A percentile compares a stretch with the other conserved stretches of the same genome.
These are phyloP conservation scores for Pyricularia pennisetigena DNA, from an alignment of 2,329 filamentous ascomycete genomes.

Conservation along the genomic window DNA sequence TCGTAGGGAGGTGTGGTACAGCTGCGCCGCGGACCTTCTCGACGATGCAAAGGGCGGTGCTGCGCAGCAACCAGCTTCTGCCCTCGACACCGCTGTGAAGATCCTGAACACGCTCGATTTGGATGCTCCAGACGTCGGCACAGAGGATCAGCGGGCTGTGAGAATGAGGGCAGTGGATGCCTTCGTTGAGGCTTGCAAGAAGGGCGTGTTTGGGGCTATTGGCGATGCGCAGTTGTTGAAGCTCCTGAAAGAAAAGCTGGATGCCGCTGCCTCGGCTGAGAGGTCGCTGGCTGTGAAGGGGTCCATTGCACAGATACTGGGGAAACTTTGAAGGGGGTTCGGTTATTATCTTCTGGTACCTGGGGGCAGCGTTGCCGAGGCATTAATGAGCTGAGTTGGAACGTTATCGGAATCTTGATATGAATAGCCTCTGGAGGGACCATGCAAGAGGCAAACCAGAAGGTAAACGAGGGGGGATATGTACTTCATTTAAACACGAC, in stretches of 20 bases:
- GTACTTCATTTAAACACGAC: not conserved
- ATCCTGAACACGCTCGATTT: slow-evolving; percentile 39
- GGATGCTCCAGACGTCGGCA: slow-evolving; percentile 33
- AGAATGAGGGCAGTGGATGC: slow-evolving; percentile 35
- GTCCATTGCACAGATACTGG: slow-evolving; percentile 11
- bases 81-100: slow-evolving; percentile 8
- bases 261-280: slow-evolving; percentile 21
- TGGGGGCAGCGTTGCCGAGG: not conserved
- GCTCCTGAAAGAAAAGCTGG: slow-evolving; percentile 24
- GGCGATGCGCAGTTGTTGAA: not conserved
- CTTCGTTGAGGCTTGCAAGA: slow-evolving; percentile 29
- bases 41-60: slow-evolving; percentile 22
- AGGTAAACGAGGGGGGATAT: not conserved
- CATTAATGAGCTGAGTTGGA: too few species aligned
- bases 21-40: slow-evolving; percentile 36
- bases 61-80: not conserved
- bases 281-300: slow-evolving; percentile 22
- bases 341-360: not conserved
- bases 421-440: too few species aligned
- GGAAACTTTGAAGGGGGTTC: not conserved
- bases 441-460: not conserved
- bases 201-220: slow-evolving; percentile 28
- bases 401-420: not conserved
- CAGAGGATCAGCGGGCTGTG: slow-evolving; percentile 39
- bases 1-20: slow-evolving; percentile 43